These are phyloP conservation scores for Corynespora cassiicola DNA, from an alignment of 2,329 filamentous ascomycete genomes.

Conservation along the genomic window DNA sequence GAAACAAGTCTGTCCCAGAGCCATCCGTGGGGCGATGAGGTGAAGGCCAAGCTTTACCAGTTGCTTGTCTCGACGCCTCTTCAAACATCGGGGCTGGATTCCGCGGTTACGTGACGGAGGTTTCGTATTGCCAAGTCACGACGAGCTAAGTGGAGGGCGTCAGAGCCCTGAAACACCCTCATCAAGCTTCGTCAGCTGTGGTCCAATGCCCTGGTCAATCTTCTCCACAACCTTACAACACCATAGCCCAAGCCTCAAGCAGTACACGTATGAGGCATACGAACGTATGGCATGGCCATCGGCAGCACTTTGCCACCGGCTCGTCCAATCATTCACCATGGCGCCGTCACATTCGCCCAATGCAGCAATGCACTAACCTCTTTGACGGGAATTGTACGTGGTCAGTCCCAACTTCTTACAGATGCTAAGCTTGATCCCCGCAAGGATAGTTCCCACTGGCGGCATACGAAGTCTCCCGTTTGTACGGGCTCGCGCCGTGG, in stretches of 20 bases:
- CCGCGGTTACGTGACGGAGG: conserved; percentile 5
- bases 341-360: conserved; percentile 13
- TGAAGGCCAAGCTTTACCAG: conserved; percentile 32
- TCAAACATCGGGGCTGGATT: conserved; percentile 18
- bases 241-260: conserved; percentile 25
- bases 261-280: conserved; percentile 41
- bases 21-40: conserved; percentile 4
- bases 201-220: conserved; percentile 16
- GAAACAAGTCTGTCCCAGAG: conserved; percentile 23
- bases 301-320: conserved; percentile 13
- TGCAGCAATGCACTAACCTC: conserved; percentile 18
- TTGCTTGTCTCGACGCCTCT: conserved; percentile 30
- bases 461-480: conserved; percentile 25
- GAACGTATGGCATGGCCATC: conserved; percentile 22
- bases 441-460: conserved; percentile 15
- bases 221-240: conserved; percentile 39
- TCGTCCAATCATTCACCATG: conserved; percentile 26
- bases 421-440: conserved; percentile 18
- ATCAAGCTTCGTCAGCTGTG: conserved; percentile 23
- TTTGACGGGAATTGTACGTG: conserved; percentile 7
- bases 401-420: conserved; percentile 8
- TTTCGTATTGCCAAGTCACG: conserved; percentile 19
- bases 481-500: conserved; percentile 12
- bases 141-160: conserved; percentile 13
- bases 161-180: conserved; percentile 15